Evolutionary conservation across 257 asterid genomes (phyloP).

Genomic region (Solanum chaucha): DNA sequence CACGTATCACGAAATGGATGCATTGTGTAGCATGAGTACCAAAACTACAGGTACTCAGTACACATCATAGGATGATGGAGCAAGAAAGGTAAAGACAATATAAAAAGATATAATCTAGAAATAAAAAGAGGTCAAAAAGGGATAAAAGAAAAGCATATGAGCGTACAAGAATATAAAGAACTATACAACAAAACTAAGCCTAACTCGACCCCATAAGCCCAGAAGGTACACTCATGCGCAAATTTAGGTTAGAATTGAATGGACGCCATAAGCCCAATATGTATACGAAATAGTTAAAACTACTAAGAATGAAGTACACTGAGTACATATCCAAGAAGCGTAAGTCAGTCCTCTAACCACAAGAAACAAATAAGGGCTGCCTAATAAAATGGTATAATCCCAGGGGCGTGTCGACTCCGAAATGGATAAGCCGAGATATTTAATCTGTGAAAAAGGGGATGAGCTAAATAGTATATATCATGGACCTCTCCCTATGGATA

Average conservation of each 20-base stretch:
- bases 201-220: not conserved
- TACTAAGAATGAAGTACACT: not conserved
- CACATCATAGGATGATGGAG: not conserved
- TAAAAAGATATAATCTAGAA: too few relatives aligned
- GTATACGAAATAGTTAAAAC: too few relatives aligned
- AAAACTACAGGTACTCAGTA: not conserved
- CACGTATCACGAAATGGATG: too few relatives aligned
- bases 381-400: too few relatives aligned
- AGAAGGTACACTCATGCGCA: not conserved
- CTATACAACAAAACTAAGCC: not conserved
- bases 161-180: not conserved
- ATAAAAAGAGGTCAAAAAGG: too few relatives aligned
- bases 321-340: not conserved
- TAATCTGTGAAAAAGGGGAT: not conserved
- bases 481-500: not conserved
- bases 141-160: too few relatives aligned
- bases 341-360: too few relatives aligned
- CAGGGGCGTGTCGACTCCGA: not conserved
- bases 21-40: not conserved
- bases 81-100: not conserved
- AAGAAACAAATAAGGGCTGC: too few relatives aligned
- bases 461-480: not conserved
- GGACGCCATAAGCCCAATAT: not conserved
- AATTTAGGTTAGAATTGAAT: too few relatives aligned
- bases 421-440: not conserved